Base-by-base conservation (phyloP, 805 yeast genomes). In the Wickerhamomyces rabaulensis region DNA sequence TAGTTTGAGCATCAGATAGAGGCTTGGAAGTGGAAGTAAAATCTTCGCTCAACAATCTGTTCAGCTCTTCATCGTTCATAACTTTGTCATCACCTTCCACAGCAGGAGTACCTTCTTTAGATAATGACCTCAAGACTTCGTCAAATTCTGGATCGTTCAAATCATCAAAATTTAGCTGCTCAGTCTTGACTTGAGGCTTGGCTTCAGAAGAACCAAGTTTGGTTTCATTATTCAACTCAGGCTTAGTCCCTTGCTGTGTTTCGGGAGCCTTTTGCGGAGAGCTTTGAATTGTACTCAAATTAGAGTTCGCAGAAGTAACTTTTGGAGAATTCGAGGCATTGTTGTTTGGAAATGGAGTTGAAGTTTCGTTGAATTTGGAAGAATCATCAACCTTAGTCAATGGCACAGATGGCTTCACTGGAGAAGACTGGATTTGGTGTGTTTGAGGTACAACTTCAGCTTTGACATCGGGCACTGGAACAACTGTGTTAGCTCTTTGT, bases 41-140 rank as follows among this genome's bases (percentile, higher is more conserved):
- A 9, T 46, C 43, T 9, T 57, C 49, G 4, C 53, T 26, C 17
- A 60, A 36, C 20, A 60, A 22, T 42, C 58, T 52, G 33, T 60
- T 55, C 41, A 60, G 29, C 40, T 60, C 64, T 6, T 57, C 64
- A 25, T 56, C 59, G 46, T 59, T 57, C 47, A 54, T 43, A 9
- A 42, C 49, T 16, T 52, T 48, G 3, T 36, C 48, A 9, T 33
- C 35, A 21, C 43, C 53, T 12, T 50, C 55, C 2, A 54, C n/a
- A n/a, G 48, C 58, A 5, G 64, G 64, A 2, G 64, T 60, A 1
- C 53, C 52, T 27, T 59, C 63, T 39, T 47, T 57, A 7, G 63
- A 59, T 5, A 59, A 44, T 2, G 62, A 56, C 39, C 56, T 49
- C n/a, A 60, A 31, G 15, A 59, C 63, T 39, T 53, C 52, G 31